Conservation (phyloP, 2,329 filamentous ascomycete species). For the Xylaria sp. region DNA sequence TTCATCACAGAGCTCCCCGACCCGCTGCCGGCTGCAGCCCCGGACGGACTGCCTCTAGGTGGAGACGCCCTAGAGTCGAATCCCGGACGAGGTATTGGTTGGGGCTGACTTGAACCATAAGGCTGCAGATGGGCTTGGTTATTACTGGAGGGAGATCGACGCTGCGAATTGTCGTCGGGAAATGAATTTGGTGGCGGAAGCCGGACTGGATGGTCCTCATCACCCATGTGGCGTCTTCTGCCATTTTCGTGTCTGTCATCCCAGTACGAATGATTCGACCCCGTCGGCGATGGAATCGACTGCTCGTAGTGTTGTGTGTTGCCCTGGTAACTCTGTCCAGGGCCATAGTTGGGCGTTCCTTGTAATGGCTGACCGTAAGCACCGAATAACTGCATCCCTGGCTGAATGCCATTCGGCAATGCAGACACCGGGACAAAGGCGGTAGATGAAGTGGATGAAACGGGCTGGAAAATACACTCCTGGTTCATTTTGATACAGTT, state of each 20-base stretch:
- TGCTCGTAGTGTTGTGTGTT: slow-evolving; percentile 28
- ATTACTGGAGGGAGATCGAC: slow-evolving; percentile 48
- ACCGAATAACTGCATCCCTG: slow-evolving; percentile 52
- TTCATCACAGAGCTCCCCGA: slow-evolving; percentile 49
- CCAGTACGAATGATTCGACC: slow-evolving; percentile 34
- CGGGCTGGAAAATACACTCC: slow-evolving; percentile 57
- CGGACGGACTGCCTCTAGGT: slow-evolving; percentile 39
- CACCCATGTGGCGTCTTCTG: slow-evolving; percentile 35
- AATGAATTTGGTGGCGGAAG: slow-evolving; percentile 41
- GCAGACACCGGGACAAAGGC: slow-evolving; percentile 56
- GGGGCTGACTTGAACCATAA: slow-evolving; percentile 32
- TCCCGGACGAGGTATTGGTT: slow-evolving; percentile 24
- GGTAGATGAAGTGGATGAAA: slow-evolving; percentile 50
- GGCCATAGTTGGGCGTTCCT: slow-evolving; percentile 25
- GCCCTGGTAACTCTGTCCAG: slow-evolving; percentile 18
- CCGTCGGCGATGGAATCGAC: slow-evolving; percentile 35
- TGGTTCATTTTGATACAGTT: slow-evolving; percentile 59
- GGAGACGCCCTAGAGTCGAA: slow-evolving; percentile 37
- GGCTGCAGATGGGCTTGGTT: slow-evolving; percentile 43
- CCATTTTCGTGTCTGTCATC: slow-evolving; percentile 33
- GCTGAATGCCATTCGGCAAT: slow-evolving; percentile 52
- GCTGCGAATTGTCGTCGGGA: slow-evolving; percentile 45
- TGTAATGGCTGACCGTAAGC: slow-evolving; percentile 53
- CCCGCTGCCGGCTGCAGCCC: slow-evolving; percentile 25
- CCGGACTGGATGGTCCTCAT: slow-evolving; percentile 37